Conservation (phyloP, 164 flowering plant species). For the grape (Vitis vinifera) region DNA sequence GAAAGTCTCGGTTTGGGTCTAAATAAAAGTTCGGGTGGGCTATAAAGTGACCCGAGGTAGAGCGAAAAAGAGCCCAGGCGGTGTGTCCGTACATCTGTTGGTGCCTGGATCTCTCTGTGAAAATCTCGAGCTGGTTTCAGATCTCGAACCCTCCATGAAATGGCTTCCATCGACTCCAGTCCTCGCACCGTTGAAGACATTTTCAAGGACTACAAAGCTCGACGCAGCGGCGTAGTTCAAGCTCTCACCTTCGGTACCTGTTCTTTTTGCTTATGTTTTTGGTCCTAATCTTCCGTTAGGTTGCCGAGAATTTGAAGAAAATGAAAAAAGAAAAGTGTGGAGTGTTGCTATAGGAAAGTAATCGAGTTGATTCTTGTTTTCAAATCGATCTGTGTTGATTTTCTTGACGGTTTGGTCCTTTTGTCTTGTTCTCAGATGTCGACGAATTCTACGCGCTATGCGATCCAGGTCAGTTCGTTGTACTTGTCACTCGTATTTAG, state of each 20-base stretch:
- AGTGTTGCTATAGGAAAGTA: neutral
- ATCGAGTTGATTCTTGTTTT: neutral
- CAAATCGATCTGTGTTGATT: too few species aligned
- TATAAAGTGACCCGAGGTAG: too few species aligned
- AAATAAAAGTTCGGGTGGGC: too few species aligned
- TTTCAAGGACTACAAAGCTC: constrained; percentile 38
- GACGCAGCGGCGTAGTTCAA: constrained; percentile 32
- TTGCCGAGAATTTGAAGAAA: neutral
- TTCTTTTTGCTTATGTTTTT: neutral
- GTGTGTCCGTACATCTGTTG: too few species aligned
- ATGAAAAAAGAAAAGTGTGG: neutral
- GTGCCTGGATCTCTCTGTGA: too few species aligned
- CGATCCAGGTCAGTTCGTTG: constrained; percentile 39
- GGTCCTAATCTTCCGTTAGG: neutral
- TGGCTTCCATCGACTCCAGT: constrained; percentile 27
- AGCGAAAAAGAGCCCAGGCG: too few species aligned
- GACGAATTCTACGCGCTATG: constrained; percentile 42
- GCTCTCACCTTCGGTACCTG: constrained; percentile 33
- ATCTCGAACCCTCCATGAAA: neutral
- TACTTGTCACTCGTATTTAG: neutral
- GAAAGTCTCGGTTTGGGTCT: too few species aligned
- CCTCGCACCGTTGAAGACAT: constrained; percentile 45
- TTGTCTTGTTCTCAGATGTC: constrained; percentile 28
- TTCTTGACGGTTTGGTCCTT: constrained; percentile 1
- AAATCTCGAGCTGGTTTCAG: too few species aligned